Evolutionary conservation across 768 basidiomycete genomes (phyloP), one percentile per base, ranked within the genome.

Genomic region (Amylocystis lapponica): DNA sequence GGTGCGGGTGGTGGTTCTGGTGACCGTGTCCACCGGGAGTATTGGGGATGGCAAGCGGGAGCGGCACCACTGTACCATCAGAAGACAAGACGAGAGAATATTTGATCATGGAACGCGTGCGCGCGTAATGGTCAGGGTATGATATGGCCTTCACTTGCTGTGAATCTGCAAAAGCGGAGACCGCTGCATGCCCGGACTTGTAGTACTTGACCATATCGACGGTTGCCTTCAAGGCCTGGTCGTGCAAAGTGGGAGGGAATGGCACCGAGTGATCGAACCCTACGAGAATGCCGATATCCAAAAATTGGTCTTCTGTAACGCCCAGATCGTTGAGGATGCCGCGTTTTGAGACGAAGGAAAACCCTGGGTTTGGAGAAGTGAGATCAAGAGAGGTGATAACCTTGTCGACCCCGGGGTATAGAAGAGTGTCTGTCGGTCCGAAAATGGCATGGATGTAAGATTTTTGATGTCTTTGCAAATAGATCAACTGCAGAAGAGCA

Each of bases 391-490:
- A 78, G 36, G 86, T 90, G 62, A 99, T 94, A 58, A 98, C 72
- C 58, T 86, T 88, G 68, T 94, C 90, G 29, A 92, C 78, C 26
- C 75, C 74, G 16, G 92, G 89, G 61, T 92, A 97, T 30, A 97
- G 73, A 10, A 99, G 74, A 20, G 86, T 78, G 62, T 99, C 96
- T 2, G 84, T 86, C 14, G 95, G 81, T 5, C 88, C 93, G 63
- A 81, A 96, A 54, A 97, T 83, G 17, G 95, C 84, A 58, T 98
- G 94, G 51, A 95, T 87, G 65, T 97, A 99, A 4, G 84, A 78
- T 63, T 96, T 95, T 23, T 79, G 72, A 66, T 98, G 95, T 41
- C 89, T 83, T 64, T 92, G 85, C 27, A 99, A 81, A 70, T 97
- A 98, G 51, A 94, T 86, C 60, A 99, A 73, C 93, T 97, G 57